Conservation (phyloP, 2,329 filamentous ascomycete genomes). For the Orbilia blumenaviensis region DNA sequence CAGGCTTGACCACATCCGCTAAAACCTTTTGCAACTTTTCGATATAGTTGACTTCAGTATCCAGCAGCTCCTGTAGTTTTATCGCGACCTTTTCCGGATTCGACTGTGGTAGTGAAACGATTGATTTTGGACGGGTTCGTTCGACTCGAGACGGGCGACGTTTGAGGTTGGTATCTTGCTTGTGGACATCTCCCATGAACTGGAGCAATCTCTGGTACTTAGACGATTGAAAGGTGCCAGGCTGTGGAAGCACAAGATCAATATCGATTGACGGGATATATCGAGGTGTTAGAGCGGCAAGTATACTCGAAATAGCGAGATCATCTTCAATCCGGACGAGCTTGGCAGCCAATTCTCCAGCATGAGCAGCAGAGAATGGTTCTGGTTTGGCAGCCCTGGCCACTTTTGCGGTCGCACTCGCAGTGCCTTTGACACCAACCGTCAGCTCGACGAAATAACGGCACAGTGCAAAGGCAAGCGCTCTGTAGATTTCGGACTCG, state of each 20-base stretch:
- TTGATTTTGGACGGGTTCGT: slow-evolving; percentile 49
- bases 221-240: slow-evolving; percentile 62
- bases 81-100: slow-evolving; percentile 69
- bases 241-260: slow-evolving; percentile 81
- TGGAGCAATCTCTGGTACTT: slow-evolving; percentile 64
- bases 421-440: slow-evolving; percentile 74
- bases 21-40: slow-evolving; percentile 85
- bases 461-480: slow-evolving; percentile 87
- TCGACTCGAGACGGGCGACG: slow-evolving; percentile 44
- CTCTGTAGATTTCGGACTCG: slow-evolving; percentile 84
- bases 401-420: slow-evolving; percentile 64
- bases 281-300: slow-evolving; percentile 80
- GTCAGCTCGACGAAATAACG: slow-evolving; percentile 94
- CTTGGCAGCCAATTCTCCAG: slow-evolving; percentile 83
- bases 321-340: slow-evolving; percentile 81
- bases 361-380: slow-evolving; percentile 90
- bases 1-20: slow-evolving; percentile 73
- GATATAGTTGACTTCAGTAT: slow-evolving; percentile 87
- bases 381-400: slow-evolving; percentile 71
- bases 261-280: slow-evolving; percentile 85
- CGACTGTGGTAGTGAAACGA: slow-evolving; percentile 41
- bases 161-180: slow-evolving; percentile 65
- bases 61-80: slow-evolving; percentile 73
- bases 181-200: slow-evolving; percentile 63
- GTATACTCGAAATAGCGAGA: slow-evolving; percentile 77